A percentile compares a stretch with the other conserved stretches of the same genome.
phyloP scores from a whole-genome alignment of 306 rosid genomes.

The Canavalia ensiformis region DNA sequence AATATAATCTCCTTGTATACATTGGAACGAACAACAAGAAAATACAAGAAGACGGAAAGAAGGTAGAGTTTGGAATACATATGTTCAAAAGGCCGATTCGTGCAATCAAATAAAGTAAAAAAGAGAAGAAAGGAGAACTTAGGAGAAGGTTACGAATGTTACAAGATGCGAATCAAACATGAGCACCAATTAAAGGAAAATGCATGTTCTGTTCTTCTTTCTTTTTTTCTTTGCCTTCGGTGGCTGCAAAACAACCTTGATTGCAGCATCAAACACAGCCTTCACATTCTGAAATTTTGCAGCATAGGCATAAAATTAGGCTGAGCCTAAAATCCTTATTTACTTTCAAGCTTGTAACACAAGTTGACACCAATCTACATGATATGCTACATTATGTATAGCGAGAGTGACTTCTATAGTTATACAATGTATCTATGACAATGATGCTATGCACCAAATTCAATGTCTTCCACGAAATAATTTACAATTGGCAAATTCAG shows the following conservation, averaged over 20 bases:
- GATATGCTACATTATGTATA: too few relatives aligned
- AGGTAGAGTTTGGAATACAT: slow-evolving; percentile 37
- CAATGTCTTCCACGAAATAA: neutral
- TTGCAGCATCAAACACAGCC: slow-evolving; percentile 60
- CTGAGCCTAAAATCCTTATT: neutral
- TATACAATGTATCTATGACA: neutral
- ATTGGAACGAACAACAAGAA: slow-evolving; percentile 28
- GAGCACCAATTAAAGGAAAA: slow-evolving; percentile 51
- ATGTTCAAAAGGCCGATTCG: slow-evolving; percentile 41
- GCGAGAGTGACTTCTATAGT: neutral
- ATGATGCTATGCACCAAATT: slow-evolving; percentile 7
- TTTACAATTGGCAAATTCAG: too few relatives aligned
- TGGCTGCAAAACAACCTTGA: slow-evolving; percentile 66
- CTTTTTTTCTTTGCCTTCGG: slow-evolving; percentile 60
- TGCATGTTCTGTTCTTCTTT: slow-evolving; percentile 59
- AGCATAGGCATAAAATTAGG: slow-evolving; percentile 35
- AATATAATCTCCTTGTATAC: slow-evolving; percentile 31
- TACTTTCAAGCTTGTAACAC: slow-evolving; percentile 17
- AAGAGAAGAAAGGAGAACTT: slow-evolving; percentile 1
- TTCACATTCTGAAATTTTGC: slow-evolving; percentile 60
- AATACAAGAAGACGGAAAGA: slow-evolving; percentile 18
- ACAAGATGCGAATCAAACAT: slow-evolving; percentile 44
- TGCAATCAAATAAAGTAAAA: slow-evolving; percentile 37
- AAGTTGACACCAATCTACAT: neutral
- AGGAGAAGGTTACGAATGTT: slow-evolving; percentile 40